Conservation (phyloP, 2,329 filamentous ascomycete species). For the Diaporthe aspalathi region DNA sequence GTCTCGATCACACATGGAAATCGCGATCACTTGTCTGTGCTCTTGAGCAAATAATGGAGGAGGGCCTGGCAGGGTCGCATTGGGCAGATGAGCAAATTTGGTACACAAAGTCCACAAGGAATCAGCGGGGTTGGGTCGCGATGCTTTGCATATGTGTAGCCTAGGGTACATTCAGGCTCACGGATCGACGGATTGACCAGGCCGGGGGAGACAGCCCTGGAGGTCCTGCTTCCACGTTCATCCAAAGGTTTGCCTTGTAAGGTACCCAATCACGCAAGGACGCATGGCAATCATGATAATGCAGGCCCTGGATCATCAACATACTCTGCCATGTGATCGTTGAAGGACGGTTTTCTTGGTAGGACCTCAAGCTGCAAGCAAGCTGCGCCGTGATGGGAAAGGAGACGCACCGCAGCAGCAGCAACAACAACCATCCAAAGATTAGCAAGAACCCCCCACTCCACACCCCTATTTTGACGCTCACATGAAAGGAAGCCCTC, state of each 20-base stretch:
- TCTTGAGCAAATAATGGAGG: background rate
- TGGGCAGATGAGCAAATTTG: background rate
- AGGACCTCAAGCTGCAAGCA: background rate
- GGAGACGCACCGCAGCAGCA: background rate
- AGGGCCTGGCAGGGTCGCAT: background rate
- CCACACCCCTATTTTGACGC: background rate
- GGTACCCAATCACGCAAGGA: background rate
- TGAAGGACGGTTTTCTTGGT: background rate
- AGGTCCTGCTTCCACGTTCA: background rate
- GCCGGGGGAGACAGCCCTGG: background rate
- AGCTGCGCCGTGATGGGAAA: background rate
- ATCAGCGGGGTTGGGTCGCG: background rate
- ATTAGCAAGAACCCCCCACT: background rate
- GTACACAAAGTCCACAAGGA: background rate
- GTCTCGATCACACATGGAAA: background rate
- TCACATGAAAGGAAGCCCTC: background rate
- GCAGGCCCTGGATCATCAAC: background rate
- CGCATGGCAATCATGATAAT: too few relatives aligned
- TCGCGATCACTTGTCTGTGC: background rate
- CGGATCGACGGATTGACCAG: slow-evolving; percentile 2
- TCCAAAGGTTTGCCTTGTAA: background rate
- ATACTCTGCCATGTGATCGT: background rate
- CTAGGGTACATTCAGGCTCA: slow-evolving; percentile 19
- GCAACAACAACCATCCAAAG: background rate
- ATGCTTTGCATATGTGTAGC: slow-evolving; percentile 1